Base-by-base conservation (phyloP, 805 yeast genomes). In the Zygosaccharomyces siamensis region DNA sequence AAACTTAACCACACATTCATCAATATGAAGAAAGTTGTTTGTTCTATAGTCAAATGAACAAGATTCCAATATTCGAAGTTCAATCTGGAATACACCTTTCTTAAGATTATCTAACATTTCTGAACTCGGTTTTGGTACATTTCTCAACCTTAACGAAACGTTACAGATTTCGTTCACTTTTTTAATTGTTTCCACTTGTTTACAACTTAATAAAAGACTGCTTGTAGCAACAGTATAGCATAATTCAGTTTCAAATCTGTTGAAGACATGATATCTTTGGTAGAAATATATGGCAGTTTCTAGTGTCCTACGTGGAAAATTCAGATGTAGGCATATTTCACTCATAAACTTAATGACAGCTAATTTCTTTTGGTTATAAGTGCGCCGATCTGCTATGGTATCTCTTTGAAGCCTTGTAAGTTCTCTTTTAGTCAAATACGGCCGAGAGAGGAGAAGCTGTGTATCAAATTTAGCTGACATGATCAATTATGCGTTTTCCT, bases 131-230 rank as follows among this genome's bases (percentile, higher is more conserved):
- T 56, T 59, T 7, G 48, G 55, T 5, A 58, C 51, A 40, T 62
- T 64, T 11, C 71, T 58, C n/a, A 67, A 50, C 39, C 62, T 68
- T 49, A 70, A 61, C 4, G 74, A 70, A 32, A 68, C 68, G 3
- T 68, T 61, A 67, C 63, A 75, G 10, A 89, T 74, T 39, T 85
- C 87, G 45, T 79, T 73, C 12, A 84, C 64, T 56, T 85, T 85
- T 63, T 88, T 89, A 37, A 89, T 83, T 37, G 89, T 86, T 60
- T 89, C 97, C 60, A 87, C 95, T 54, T 82, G 80, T 64, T 89
- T 88, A 38, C 83, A 72, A 2, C 96, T 85, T 12, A 87, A 70
- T 49, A 86, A 77, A 6, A 89, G 62, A 46, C 89, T 77, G 7
- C 92, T 76, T 7, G 83, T 66, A 0, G 87, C 86, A n/a, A 86